Base-by-base conservation (phyloP, 1,284 basidiomycete genomes). In the Bondarzewia mesenterica region DNA sequence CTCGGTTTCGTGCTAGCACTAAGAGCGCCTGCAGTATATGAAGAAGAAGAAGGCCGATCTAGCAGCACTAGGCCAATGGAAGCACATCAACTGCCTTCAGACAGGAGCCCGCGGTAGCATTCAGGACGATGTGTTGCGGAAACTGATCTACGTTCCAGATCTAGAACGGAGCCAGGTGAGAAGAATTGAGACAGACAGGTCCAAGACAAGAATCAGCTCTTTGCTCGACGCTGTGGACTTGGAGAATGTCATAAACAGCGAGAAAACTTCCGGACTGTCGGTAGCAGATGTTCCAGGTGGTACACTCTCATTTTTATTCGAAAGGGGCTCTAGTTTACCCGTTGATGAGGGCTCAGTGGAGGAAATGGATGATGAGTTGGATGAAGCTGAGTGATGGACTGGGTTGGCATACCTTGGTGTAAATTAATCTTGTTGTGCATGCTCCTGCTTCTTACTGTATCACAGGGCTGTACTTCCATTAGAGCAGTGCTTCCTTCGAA, bases 41-140 rank as follows among this genome's bases (percentile, higher is more conserved):
- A 74, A 76, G 57, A 87, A 83, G 60, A 87, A 87, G 68, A 82
- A 82, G 55, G 77, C 74, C 3, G 89, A 81, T 51, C 77, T 98
- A 12, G 87, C 89, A 2, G 78, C 89, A 1, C 73, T 98, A 29
- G 85, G 84, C 49, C 80, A 89, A 58, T 98, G 93, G 93, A 84
- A 76, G 15, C 94, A 98, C 60, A 80, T 93, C 60, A 84, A 86
- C 57, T 85, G 82, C 56, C 66, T 91, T 15, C 68, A 65, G 42
- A 55, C 64, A 12, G 63, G 66, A 15, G 69, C 74, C 3, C 60
- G 59, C 37, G 68, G 75, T 14, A 66, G 71, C 22, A 70, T 89
- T 42, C 72, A 78, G 40, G 87, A 90, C 59, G 72, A 75, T 37
- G 66, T 87, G 50, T 69, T 89, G 22, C 74, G 74, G 16, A 71